These are phyloP conservation scores for Edaphochlamys debaryana DNA, from an alignment of 139 green algal species.

Conservation along the genomic window DNA sequence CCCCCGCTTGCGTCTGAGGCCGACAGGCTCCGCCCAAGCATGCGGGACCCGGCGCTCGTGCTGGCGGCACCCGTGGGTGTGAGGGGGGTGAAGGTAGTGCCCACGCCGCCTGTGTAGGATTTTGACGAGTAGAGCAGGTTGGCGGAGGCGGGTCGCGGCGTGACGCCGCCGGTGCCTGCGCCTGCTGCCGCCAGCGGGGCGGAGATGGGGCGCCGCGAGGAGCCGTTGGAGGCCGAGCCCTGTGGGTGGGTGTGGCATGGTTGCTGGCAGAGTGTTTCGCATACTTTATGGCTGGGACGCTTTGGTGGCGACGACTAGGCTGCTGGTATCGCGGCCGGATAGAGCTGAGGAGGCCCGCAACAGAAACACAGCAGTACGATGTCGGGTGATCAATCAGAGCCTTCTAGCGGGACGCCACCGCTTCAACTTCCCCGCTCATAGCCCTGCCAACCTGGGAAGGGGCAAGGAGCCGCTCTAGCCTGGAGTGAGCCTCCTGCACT, in stretches of 20 bases:
- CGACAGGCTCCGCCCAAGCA: not conserved
- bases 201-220: slow-evolving; percentile 7
- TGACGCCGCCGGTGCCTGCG: not conserved
- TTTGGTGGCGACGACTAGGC: no score
- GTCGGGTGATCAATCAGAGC: no score
- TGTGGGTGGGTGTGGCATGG: no score
- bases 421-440: no score
- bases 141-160: slow-evolving; percentile 1
- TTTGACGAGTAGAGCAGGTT: not conserved
- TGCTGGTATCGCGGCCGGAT: no score
- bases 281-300: no score
- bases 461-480: slow-evolving; percentile 13
- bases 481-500: slow-evolving; percentile 30
- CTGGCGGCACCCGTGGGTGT: not conserved
- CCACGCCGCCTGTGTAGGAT: not conserved
- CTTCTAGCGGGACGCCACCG: no score
- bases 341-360: no score
- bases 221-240: not conserved
- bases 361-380: no score
- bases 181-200: not conserved
- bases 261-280: no score
- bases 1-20: not conserved
- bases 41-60: not conserved
- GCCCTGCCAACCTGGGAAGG: no score
- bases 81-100: not conserved